Evolutionary conservation across 2,329 filamentous ascomycete species (phyloP).

Genomic region (Ophioceras dolichostomum): DNA sequence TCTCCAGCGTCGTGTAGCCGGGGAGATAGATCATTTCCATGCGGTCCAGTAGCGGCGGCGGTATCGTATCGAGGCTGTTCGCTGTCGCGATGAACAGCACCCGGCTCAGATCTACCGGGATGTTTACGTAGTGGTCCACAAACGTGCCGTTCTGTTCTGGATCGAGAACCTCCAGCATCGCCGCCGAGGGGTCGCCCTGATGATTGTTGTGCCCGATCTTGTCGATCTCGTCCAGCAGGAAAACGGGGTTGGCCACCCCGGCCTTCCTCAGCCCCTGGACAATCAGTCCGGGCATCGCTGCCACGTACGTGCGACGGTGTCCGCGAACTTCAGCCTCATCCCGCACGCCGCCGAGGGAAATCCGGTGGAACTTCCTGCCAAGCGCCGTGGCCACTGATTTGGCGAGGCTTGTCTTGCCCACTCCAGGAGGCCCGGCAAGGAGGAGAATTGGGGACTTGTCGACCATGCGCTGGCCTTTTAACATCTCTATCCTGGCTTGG

Average conservation of each 20-base stretch:
- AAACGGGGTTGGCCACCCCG: constrained; percentile 87
- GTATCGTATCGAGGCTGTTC: constrained; percentile 89
- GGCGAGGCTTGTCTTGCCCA: constrained; percentile 91
- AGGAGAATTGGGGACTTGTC: constrained; percentile 96
- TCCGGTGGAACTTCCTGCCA: constrained; percentile 90
- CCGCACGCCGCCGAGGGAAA: constrained; percentile 87
- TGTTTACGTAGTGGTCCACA: constrained; percentile 90
- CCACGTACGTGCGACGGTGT: constrained; percentile 90
- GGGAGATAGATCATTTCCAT: constrained; percentile 94
- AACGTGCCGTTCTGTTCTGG: constrained; percentile 95
- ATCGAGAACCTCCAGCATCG: constrained; percentile 95
- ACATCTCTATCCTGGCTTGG: constrained; percentile 57
- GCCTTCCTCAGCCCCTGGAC: constrained; percentile 93
- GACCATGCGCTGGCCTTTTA: constrained; percentile 72
- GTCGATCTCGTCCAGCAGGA: constrained; percentile 95
- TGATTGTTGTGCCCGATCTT: constrained; percentile 87
- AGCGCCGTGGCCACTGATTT: constrained; percentile 86
- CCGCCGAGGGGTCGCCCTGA: constrained; percentile 90
- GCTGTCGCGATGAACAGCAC: constrained; percentile 96
- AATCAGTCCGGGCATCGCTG: constrained; percentile 95
- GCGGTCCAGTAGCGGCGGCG: constrained; percentile 81
- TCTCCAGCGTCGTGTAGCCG: constrained; percentile 94
- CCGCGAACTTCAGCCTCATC: constrained; percentile 96
- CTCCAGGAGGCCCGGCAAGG: constrained; percentile 83
- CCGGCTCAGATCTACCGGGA: constrained; percentile 91